phyloP scores from a whole-genome alignment of 768 basidiomycete genomes.

The Russula brevipes region DNA sequence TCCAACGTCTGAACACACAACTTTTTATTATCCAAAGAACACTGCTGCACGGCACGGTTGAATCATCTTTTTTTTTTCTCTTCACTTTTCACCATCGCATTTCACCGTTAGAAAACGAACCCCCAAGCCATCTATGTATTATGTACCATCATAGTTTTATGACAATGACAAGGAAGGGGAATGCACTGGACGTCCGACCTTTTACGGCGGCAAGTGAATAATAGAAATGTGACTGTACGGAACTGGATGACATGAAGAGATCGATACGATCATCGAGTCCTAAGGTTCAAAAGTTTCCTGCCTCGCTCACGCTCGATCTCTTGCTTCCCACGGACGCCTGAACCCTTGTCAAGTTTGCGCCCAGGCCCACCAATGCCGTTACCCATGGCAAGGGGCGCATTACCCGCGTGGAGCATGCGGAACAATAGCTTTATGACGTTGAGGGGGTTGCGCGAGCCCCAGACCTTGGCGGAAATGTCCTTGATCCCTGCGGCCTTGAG shows the following conservation, averaged over 20 bases:
- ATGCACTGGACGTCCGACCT: conserved; percentile 5
- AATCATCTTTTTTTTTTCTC: not conserved
- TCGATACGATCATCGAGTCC: conserved; percentile 38
- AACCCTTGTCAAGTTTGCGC: conserved; percentile 66
- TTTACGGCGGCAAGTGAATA: conserved; percentile 10
- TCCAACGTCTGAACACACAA: conserved; percentile 11
- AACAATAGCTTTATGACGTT: conserved; percentile 84
- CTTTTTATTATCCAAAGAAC: conserved; percentile 21
- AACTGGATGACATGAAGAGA: conserved; percentile 4
- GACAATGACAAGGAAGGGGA: conserved; percentile 21
- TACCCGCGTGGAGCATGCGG: conserved; percentile 79
- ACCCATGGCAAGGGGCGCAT: conserved; percentile 76
- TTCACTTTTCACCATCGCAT: conserved; percentile 9
- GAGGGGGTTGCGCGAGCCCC: conserved; percentile 83
- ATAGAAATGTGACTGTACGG: conserved; percentile 4
- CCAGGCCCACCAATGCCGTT: conserved; percentile 73
- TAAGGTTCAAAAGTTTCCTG: conserved; percentile 64
- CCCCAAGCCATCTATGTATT: conserved; percentile 21
- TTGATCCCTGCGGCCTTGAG: conserved; percentile 92
- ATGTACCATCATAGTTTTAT: conserved; percentile 20
- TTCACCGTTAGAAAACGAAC: conserved; percentile 19
- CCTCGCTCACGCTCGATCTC: conserved; percentile 82
- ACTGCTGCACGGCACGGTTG: not conserved
- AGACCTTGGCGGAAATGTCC: conserved; percentile 91
- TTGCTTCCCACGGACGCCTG: conserved; percentile 59